phyloP scores from a whole-genome alignment of 2,329 filamentous ascomycete genomes.

The Fusarium miscanthi region DNA sequence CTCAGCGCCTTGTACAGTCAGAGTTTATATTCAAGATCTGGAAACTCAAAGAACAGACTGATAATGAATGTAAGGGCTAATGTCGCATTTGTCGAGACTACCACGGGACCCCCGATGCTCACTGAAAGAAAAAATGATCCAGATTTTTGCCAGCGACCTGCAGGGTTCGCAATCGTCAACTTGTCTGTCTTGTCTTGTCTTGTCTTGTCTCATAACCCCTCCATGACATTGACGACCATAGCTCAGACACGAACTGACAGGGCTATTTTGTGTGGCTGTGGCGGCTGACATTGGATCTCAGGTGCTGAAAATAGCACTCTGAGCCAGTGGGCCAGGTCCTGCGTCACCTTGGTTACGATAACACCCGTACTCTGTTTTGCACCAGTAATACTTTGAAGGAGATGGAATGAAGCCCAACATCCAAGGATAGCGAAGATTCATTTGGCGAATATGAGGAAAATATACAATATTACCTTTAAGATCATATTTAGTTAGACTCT shows the following conservation, averaged over 20 bases:
- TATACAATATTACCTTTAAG: neutral
- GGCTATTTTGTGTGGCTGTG: constrained; percentile 40
- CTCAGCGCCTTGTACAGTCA: neutral
- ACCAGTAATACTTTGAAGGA: neutral
- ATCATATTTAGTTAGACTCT: neutral
- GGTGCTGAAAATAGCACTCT: constrained; percentile 40
- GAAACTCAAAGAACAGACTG: neutral
- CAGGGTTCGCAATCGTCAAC: constrained; percentile 16
- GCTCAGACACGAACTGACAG: neutral
- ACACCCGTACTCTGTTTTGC: neutral
- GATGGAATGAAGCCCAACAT: neutral
- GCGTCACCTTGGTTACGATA: neutral
- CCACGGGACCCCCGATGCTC: neutral
- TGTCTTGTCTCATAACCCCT: constrained; percentile 25
- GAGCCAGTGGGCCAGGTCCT: neutral
- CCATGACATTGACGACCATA: neutral
- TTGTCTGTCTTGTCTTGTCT: constrained; percentile 18
- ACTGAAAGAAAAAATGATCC: neutral
- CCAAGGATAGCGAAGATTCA: neutral
- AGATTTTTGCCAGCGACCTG: constrained; percentile 19
- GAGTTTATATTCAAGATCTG: neutral
- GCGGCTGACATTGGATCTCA: constrained; percentile 31
- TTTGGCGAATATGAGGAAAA: neutral
- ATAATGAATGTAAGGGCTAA: neutral
- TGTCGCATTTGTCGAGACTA: neutral